Evolutionary conservation across 2,329 filamentous ascomycete species (phyloP), one percentile per base, ranked within the genome.

Genomic region (Penicillium vulpinum): DNA sequence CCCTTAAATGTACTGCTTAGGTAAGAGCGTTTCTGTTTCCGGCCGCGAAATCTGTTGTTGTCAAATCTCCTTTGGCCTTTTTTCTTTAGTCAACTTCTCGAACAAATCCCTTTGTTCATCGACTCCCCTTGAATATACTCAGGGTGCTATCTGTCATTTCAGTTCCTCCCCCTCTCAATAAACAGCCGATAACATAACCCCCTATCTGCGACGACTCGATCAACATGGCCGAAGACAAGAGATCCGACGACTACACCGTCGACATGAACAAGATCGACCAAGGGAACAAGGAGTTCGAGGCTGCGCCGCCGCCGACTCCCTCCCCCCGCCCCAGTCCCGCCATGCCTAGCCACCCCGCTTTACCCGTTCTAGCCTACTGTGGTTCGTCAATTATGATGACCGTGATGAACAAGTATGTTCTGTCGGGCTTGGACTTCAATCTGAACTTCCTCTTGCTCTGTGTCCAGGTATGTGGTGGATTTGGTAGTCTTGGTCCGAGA

Each of bases 341-440:
- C 67, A 73, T 91, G 61, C 84, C 88, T 68, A 91, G 92, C 77
- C 94, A 86, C 75, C 90, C 92, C 16, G 80, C 85, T 44, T 74
- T 94, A 46, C 92, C 93, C 22, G 90, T 99, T 67, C 73, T 96
- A 63, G 86, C 90, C 47, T 99, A 99, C 81, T 99, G 94, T 77
- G 81, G 89, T 69, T 91, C 93, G 51, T 97, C 92, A n/a, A 99
- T 99, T 73, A 85, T 93, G 75, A 99, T 99, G 94, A 99, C 94
- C 8, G 90, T 97, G n/a, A 94, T 95, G 75, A 99, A 99, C 81
- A 99, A 99, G 83, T 99, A 95, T 75, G 92, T 97, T 61, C 86
- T 99, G 45, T 97, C 91, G 8, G 94, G 94, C 59, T 83, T 84
- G 50, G 85, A 88, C 65, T 99, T 95, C 85, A 99, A 99, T 78